These are phyloP conservation scores for Vararia minispora DNA, from an alignment of 768 basidiomycete genomes.

Conservation along the genomic window DNA sequence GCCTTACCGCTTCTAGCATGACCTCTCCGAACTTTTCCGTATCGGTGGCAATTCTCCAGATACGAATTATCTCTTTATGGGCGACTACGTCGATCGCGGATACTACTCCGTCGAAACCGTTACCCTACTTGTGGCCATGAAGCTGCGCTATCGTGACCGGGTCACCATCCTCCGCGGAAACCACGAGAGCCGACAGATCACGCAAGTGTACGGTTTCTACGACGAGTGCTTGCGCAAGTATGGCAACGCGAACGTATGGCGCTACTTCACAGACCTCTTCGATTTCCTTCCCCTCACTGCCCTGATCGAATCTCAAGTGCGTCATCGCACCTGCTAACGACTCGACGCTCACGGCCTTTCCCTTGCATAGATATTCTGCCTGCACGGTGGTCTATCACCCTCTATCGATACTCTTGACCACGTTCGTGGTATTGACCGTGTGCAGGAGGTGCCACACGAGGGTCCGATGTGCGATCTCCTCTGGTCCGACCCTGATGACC, in stretches of 20 bases:
- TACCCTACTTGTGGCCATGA: conserved; percentile 91
- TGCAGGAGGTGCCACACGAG: conserved; percentile 99
- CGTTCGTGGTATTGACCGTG: conserved; percentile 95
- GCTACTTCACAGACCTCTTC: conserved; percentile 97
- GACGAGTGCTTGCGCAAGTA: conserved; percentile 99
- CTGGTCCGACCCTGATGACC: conserved; percentile 99
- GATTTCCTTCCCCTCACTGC: conserved; percentile 97
- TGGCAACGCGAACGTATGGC: conserved; percentile 99
- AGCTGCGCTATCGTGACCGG: conserved; percentile 95
- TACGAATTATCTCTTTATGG: conserved; percentile 99
- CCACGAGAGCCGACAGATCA: conserved; percentile 99
- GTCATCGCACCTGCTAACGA: conserved; percentile 23
- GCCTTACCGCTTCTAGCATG: conserved; percentile 55
- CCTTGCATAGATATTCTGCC: conserved; percentile 80
- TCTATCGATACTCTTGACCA: conserved; percentile 99
- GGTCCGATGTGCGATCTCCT: conserved; percentile 99
- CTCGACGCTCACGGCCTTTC: conserved; percentile 7
- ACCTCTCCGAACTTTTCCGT: conserved; percentile 96
- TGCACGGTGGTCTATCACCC: conserved; percentile 94
- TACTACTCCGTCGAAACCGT: conserved; percentile 99
- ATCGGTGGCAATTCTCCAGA: conserved; percentile 98
- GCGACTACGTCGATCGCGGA: conserved; percentile 98
- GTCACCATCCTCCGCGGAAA: conserved; percentile 97
- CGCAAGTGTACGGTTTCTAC: conserved; percentile 99
- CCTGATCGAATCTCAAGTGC: conserved; percentile 96